These are phyloP conservation scores for Pochonia chlamydosporia DNA, from an alignment of 2,329 filamentous ascomycete genomes.

Conservation along the genomic window DNA sequence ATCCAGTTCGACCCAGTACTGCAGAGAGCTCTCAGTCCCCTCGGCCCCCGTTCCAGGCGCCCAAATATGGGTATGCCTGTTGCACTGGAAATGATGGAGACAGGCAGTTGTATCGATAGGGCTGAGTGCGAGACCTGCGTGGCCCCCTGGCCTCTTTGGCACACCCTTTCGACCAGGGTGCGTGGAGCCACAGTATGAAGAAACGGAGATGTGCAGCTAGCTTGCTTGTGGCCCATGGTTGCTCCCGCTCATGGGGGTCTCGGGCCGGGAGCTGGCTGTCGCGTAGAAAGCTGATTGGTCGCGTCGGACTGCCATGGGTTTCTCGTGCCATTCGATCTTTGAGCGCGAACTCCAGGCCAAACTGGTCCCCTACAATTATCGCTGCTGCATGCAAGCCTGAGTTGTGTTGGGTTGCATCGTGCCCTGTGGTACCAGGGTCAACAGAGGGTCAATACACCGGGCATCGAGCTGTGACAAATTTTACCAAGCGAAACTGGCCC, in stretches of 20 bases:
- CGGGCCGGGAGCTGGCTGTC: constrained; percentile 3
- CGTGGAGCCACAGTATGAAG: background rate
- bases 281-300: background rate
- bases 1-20: too few species aligned
- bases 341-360: background rate
- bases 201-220: background rate
- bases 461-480: background rate
- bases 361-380: background rate
- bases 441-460: background rate
- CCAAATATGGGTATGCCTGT: background rate
- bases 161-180: background rate
- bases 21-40: too few species aligned
- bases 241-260: constrained; percentile 1
- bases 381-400: background rate
- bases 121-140: constrained; percentile 11
- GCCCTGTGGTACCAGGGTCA: background rate
- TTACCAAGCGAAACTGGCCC: background rate
- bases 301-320: constrained; percentile 3
- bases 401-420: background rate
- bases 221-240: background rate
- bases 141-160: background rate
- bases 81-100: background rate
- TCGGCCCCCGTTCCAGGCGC: too few species aligned
- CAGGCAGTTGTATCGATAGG: constrained; percentile 7
- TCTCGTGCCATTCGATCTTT: background rate